phyloP scores from a whole-genome alignment of 257 asterid species.

The Lavandula angustifolia region DNA sequence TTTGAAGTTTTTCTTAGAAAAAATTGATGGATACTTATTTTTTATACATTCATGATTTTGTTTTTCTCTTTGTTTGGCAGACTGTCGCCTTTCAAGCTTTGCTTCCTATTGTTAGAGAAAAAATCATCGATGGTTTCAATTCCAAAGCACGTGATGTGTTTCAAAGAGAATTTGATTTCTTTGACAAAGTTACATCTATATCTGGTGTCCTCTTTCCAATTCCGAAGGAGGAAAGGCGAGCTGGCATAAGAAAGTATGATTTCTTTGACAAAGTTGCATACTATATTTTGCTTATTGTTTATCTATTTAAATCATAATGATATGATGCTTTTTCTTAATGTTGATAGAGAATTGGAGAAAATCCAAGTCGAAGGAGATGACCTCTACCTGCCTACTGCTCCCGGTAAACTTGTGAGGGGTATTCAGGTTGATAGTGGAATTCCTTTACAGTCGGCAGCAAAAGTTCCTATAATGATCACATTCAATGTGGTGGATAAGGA shows the following conservation, averaged over 20 bases:
- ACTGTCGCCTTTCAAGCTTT: constrained; percentile 66
- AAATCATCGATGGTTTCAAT: constrained; percentile 79
- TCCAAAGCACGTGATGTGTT: constrained; percentile 74
- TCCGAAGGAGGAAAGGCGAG: constrained; percentile 96
- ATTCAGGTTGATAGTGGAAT: constrained; percentile 94
- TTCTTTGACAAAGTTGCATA: too few species aligned
- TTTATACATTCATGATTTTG: constrained; percentile 10
- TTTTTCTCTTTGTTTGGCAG: constrained; percentile 46
- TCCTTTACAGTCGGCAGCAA: constrained; percentile 99
- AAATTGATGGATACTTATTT: too few species aligned
- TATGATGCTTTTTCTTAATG: constrained; percentile 7
- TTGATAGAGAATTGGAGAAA: constrained; percentile 88
- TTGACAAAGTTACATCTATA: constrained; percentile 96
- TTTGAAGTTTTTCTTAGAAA: neutral
- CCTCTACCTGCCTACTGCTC: constrained; percentile 96
- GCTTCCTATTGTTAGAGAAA: constrained; percentile 82
- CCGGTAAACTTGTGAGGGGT: constrained; percentile 81
- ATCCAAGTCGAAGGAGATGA: constrained; percentile 85
- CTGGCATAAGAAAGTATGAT: constrained; percentile 84
- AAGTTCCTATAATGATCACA: constrained; percentile 98
- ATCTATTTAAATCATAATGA: constrained; percentile 20
- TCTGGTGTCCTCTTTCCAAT: constrained; percentile 91
- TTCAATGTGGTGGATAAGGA: constrained; percentile 87
- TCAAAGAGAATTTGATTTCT: constrained; percentile 90
- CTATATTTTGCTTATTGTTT: constrained; percentile 22